These are phyloP conservation scores for Russula virescens DNA, from an alignment of 768 basidiomycete species.

Conservation along the genomic window DNA sequence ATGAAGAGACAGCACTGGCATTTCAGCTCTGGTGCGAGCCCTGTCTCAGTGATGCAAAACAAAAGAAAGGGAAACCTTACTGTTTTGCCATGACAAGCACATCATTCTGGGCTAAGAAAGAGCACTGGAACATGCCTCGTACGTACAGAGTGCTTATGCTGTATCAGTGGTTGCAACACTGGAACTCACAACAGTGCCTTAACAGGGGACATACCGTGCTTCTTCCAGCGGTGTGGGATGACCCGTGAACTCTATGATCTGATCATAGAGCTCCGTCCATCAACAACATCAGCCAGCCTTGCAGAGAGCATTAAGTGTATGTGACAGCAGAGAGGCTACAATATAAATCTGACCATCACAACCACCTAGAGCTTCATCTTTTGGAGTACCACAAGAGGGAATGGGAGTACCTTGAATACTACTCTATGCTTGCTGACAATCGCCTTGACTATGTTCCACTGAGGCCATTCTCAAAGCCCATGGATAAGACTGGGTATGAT, in stretches of 20 bases:
- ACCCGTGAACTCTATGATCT: constrained; percentile 27
- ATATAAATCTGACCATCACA: neutral
- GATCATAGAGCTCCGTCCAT: constrained; percentile 26
- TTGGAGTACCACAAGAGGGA: constrained; percentile 23
- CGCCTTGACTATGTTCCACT: neutral
- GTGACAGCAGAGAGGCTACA: constrained; percentile 18
- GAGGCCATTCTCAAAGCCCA: neutral
- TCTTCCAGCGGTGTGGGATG: constrained; percentile 25
- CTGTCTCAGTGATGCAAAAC: too few species aligned
- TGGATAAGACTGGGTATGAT: constrained; percentile 4
- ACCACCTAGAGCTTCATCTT: constrained; percentile 27
- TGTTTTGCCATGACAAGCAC: too few species aligned
- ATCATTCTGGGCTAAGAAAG: too few species aligned
- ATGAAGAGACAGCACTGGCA: constrained; percentile 22
- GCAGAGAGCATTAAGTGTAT: constrained; percentile 24
- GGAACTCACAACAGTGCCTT: too few species aligned
- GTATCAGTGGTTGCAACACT: too few species aligned
- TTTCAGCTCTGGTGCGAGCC: constrained; percentile 22
- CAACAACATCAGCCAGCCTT: constrained; percentile 24
- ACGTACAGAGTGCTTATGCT: neutral
- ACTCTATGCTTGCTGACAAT: too few species aligned
- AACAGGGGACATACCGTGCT: constrained; percentile 25
- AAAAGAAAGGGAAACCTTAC: too few species aligned
- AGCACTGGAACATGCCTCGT: constrained; percentile 1
- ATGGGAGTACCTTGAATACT: too few species aligned